phyloP scores from a whole-genome alignment of 495 filamentous ascomycete species.

The Xylaria sp. region DNA sequence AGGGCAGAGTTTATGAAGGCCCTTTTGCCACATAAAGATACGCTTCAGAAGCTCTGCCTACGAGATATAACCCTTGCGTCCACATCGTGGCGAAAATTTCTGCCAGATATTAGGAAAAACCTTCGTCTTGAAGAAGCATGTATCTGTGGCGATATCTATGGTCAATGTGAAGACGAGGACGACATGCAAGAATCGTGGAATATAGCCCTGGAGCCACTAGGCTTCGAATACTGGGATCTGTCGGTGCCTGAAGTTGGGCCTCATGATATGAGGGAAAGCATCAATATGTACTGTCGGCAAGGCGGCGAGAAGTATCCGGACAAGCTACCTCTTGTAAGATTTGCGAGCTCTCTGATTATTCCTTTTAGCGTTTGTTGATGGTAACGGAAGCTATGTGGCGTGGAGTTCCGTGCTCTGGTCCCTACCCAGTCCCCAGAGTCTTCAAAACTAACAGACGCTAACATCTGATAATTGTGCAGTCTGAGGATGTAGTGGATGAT shows the following conservation, averaged over 20 bases:
- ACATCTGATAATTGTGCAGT: slow-evolving; percentile 3
- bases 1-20: slow-evolving; percentile 27
- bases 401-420: neutral
- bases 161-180: slow-evolving; percentile 12
- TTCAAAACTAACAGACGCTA: neutral
- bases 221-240: slow-evolving; percentile 16
- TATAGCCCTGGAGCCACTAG: neutral
- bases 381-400: neutral
- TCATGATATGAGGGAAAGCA: slow-evolving; percentile 15
- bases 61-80: slow-evolving; percentile 12
- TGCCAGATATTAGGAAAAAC: slow-evolving; percentile 27
- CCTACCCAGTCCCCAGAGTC: neutral
- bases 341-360: neutral
- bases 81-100: slow-evolving; percentile 30
- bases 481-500: neutral
- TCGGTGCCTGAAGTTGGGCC: slow-evolving; percentile 6
- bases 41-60: slow-evolving; percentile 26
- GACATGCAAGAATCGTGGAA: neutral
- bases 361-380: neutral
- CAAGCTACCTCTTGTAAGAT: slow-evolving; percentile 23
- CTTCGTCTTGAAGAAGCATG: slow-evolving; percentile 25
- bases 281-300: slow-evolving; percentile 26
- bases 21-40: slow-evolving; percentile 28
- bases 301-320: slow-evolving; percentile 24
- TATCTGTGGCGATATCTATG: slow-evolving; percentile 21